Evolutionary conservation across 1,284 basidiomycete genomes (phyloP), one percentile per base, ranked within the genome.

Genomic region (Trichosporon sp.): DNA sequence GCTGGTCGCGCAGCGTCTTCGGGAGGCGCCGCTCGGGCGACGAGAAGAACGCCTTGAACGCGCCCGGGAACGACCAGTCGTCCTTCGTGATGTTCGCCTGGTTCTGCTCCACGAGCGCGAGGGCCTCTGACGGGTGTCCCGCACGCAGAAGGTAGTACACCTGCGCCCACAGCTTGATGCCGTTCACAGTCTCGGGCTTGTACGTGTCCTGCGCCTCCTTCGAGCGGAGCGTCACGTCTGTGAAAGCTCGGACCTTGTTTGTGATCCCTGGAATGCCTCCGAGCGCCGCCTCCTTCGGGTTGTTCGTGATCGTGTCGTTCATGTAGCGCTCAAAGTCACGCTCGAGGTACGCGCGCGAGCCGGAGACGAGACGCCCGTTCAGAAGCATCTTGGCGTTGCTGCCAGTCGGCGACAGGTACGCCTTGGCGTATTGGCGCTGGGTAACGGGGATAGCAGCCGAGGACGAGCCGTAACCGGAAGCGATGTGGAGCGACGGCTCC

Each of bases 241-340:
- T 86, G 81, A 92, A 97, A 0, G 93, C 94, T 32, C 93, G 87
- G 43, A 98, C 90, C 81, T 92, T 94, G 86, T 98, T 97, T 21
- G 90, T 87, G 12, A 95, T 87, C 69, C 92, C 93, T 0, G 96
- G 97, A 70, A 95, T 91, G 38, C 96, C 96, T 35, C 97, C 97
- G 2, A 98, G 87, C 65, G 90, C 88, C 1, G 96, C 96, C 77
- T 97, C 92, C 70, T 90, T 88, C 0, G 94, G 93, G 31, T 92
- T 87, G 8, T 91, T 88, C 70, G 92, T 91, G n/a, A 98, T 88
- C 0, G 91, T 92, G 61, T 91, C 88, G 76, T 96, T 94, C 70
- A 99, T 83, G 68, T 95, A 88, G 68, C 91, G 89, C 88, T 91
- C 93, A 80, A 93, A 97, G 78, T 71, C 88, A 86, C 81, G 90